Evolutionary conservation across 257 asterid species (phyloP).

Genomic region (Rauvolfia tetraphylla): DNA sequence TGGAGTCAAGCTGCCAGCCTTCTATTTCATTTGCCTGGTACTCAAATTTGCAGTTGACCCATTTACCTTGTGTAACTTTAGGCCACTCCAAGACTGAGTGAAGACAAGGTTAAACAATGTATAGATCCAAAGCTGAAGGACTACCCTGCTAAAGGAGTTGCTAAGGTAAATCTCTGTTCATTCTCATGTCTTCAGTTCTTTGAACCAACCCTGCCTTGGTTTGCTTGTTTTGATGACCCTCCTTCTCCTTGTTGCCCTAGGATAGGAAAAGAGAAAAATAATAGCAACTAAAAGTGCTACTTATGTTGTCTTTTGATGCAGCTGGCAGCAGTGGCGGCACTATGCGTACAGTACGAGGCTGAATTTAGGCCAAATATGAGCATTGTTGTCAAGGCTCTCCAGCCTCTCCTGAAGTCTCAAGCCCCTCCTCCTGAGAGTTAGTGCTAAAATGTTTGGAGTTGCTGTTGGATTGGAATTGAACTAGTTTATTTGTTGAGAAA

Average conservation of each 20-base stretch:
- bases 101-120: conserved; percentile 90
- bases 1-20: neutral
- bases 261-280: neutral
- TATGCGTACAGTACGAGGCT: conserved; percentile 88
- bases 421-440: conserved; percentile 52
- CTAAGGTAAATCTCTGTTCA: conserved; percentile 52
- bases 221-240: too few species aligned
- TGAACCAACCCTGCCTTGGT: neutral
- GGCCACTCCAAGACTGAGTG: conserved; percentile 91
- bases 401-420: conserved; percentile 63
- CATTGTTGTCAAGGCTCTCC: conserved; percentile 86
- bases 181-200: conserved; percentile 13
- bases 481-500: neutral
- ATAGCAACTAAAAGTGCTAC: neutral
- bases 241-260: neutral
- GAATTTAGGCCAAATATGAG: conserved; percentile 94
- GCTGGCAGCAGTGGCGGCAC: conserved; percentile 91
- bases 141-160: conserved; percentile 86
- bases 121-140: conserved; percentile 80
- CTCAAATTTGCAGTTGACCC: neutral
- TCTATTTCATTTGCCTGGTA: neutral
- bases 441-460: neutral
- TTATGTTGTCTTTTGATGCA: conserved; percentile 32
- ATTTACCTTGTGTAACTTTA: conserved; percentile 17
- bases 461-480: neutral